phyloP scores from a whole-genome alignment of 2,329 filamentous ascomycete genomes.

The Epichloe sp. region DNA sequence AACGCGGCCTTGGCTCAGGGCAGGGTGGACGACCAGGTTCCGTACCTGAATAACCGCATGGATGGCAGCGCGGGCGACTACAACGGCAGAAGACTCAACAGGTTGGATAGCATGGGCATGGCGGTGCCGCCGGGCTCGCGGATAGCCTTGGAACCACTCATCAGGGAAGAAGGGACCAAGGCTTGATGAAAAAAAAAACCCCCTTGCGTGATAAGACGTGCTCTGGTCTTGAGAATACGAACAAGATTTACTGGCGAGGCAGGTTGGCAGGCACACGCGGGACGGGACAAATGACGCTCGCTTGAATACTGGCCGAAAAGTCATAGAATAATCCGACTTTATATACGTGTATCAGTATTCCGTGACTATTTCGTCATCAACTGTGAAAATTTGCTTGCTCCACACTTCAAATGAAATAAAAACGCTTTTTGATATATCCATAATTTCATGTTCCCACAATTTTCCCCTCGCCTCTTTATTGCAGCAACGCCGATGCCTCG shows the following conservation, averaged over 20 bases:
- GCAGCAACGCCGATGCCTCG: neutral
- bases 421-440: neutral
- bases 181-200: too few relatives aligned
- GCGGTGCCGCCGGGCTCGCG: slow-evolving; percentile 25
- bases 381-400: neutral
- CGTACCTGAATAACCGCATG: slow-evolving; percentile 40
- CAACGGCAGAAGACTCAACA: slow-evolving; percentile 27
- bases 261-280: too few relatives aligned
- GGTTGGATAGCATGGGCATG: slow-evolving; percentile 29
- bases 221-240: neutral
- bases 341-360: too few relatives aligned
- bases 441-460: neutral
- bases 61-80: slow-evolving; percentile 25
- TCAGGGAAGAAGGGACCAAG: slow-evolving; percentile 19
- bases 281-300: too few relatives aligned
- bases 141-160: slow-evolving; percentile 22
- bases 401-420: neutral
- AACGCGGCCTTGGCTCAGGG: slow-evolving; percentile 24
- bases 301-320: too few relatives aligned
- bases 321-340: too few relatives aligned
- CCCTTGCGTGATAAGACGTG: slow-evolving; percentile 2
- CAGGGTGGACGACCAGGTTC: slow-evolving; percentile 29
- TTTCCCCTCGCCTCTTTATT: neutral
- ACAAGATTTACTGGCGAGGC: too few relatives aligned
- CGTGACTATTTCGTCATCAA: too few relatives aligned